Evolutionary conservation across 768 basidiomycete species (phyloP).

Genomic region (Lyophyllum decastes): DNA sequence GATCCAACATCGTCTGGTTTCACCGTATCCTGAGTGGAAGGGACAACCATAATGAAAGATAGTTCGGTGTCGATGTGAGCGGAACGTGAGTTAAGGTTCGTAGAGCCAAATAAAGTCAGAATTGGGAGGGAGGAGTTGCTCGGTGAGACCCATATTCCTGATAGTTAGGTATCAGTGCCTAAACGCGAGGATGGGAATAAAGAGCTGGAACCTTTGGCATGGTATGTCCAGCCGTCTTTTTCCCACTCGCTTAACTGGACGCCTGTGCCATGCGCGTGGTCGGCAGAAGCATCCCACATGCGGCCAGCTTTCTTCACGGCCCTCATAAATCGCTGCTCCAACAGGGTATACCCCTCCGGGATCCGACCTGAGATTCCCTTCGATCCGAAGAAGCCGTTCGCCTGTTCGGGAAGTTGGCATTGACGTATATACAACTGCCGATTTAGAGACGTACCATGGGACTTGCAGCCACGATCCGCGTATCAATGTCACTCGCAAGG

Average conservation of each 20-base stretch:
- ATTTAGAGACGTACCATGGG: constrained; percentile 65
- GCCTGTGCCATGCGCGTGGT: constrained; percentile 35
- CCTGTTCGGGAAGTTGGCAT: constrained; percentile 43
- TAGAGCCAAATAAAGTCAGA: constrained; percentile 89
- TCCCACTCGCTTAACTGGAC: constrained; percentile 88
- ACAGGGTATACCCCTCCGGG: constrained; percentile 91
- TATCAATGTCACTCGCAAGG: constrained; percentile 56
- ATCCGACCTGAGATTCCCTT: constrained; percentile 89
- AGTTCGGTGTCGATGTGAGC: constrained; percentile 90
- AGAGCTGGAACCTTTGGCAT: constrained; percentile 81
- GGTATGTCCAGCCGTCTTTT: constrained; percentile 92
- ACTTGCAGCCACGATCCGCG: constrained; percentile 80
- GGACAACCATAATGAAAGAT: constrained; percentile 81
- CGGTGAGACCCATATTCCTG: constrained; percentile 87
- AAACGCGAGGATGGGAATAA: neutral
- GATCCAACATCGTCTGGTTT: neutral
- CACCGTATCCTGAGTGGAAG: constrained; percentile 34
- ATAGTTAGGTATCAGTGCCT: neutral
- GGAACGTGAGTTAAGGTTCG: constrained; percentile 91
- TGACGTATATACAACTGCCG: neutral
- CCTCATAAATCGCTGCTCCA: constrained; percentile 82
- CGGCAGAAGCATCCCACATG: constrained; percentile 30
- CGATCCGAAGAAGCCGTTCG: constrained; percentile 95
- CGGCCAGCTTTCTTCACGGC: constrained; percentile 54
- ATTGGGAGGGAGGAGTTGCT: constrained; percentile 49